phyloP scores from a whole-genome alignment of 1,284 basidiomycete species.

The Exobasidium cylindrosporum region DNA sequence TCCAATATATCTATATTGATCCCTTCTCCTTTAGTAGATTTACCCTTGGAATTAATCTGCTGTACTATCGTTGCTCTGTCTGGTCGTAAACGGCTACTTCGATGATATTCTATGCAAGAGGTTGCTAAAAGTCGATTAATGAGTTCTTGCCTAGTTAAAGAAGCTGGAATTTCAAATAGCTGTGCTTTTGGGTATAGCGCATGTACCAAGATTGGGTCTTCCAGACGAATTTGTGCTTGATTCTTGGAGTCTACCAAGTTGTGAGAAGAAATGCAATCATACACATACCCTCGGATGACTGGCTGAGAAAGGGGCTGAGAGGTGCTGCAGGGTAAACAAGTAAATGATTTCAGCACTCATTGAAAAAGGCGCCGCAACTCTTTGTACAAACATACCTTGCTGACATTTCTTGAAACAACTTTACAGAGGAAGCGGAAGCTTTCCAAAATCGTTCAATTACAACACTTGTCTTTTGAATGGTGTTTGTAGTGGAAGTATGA shows the following conservation, averaged over 20 bases:
- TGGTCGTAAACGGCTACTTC: conserved; percentile 1
- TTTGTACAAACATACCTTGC: too few species aligned
- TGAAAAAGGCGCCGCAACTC: too few species aligned
- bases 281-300: conserved; percentile 1
- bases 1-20: neutral
- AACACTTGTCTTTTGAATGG: neutral
- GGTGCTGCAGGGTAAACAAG: conserved; percentile 5
- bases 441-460: conserved; percentile 13
- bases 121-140: conserved; percentile 3
- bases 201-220: conserved; percentile 7
- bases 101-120: conserved; percentile 9
- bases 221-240: conserved; percentile 5
- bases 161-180: conserved; percentile 1
- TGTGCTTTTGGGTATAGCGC: conserved; percentile 14
- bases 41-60: neutral
- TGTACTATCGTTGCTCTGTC: neutral
- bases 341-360: neutral
- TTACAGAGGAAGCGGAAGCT: conserved; percentile 7
- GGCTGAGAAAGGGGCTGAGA: conserved; percentile 8
- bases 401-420: conserved; percentile 15
- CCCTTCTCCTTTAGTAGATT: neutral
- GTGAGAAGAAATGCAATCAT: neutral
- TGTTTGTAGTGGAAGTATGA: neutral
- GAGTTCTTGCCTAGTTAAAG: conserved; percentile 3
- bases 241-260: neutral